Evolutionary conservation across 1,139 yeast species (phyloP).

Genomic region (Yamadazyma sp.): DNA sequence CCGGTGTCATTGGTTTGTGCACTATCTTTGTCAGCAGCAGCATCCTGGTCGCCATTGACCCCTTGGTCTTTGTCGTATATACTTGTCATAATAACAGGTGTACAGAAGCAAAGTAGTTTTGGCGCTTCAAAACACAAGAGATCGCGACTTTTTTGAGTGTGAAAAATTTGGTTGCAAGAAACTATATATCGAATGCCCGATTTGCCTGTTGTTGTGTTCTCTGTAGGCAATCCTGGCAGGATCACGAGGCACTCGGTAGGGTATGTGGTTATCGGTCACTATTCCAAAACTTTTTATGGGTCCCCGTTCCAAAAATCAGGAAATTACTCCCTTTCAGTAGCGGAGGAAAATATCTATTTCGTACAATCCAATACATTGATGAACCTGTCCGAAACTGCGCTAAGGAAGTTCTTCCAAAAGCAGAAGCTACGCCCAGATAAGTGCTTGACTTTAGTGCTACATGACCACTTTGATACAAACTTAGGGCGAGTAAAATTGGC

Average conservation of each 20-base stretch:
- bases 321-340: slow-evolving; percentile 26
- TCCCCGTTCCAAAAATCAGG: slow-evolving; percentile 22
- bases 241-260: slow-evolving; percentile 42
- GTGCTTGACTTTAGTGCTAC: slow-evolving; percentile 26
- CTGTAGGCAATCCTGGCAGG: slow-evolving; percentile 47
- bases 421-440: slow-evolving; percentile 20
- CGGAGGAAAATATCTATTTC: slow-evolving; percentile 22
- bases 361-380: slow-evolving; percentile 41
- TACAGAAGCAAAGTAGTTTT: too few species aligned
- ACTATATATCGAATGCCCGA: neutral
- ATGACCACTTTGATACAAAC: slow-evolving; percentile 41
- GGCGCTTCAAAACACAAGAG: too few species aligned
- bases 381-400: slow-evolving; percentile 40
- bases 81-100: too few species aligned
- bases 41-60: too few species aligned
- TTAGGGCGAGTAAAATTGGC: slow-evolving; percentile 31
- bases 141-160: too few species aligned
- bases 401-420: slow-evolving; percentile 24
- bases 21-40: too few species aligned
- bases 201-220: slow-evolving; percentile 27
- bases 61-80: too few species aligned
- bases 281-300: slow-evolving; percentile 27
- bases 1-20: too few species aligned
- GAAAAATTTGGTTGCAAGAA: too few species aligned
- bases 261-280: slow-evolving; percentile 31